These are phyloP conservation scores for Chondrus crispus DNA, from an alignment of 23 red algal species.

Conservation along the genomic window DNA sequence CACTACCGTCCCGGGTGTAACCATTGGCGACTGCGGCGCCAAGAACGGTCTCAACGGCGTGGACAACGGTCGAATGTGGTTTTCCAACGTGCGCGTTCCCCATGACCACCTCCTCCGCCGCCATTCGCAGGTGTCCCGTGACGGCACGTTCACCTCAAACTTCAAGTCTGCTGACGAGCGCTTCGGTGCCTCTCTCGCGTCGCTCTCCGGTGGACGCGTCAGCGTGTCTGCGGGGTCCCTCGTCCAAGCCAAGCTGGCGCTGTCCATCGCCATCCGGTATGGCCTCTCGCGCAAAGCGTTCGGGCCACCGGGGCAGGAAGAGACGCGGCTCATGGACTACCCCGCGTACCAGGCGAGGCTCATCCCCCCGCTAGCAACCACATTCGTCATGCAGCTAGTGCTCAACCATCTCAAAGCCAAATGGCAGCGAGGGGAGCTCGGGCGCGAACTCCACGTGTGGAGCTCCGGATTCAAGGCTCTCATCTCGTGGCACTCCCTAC, in stretches of 20 bases:
- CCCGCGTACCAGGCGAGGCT: constrained; percentile 44
- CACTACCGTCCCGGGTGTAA: constrained; percentile 14
- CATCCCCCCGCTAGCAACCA: constrained; percentile 53
- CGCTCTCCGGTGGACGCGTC: constrained; percentile 73
- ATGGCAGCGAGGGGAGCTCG: constrained; percentile 33
- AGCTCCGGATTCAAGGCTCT: constrained; percentile 93
- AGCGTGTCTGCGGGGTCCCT: constrained; percentile 71
- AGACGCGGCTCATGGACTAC: constrained; percentile 56
- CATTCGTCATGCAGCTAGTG: constrained; percentile 16
- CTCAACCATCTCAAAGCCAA: constrained; percentile 46
- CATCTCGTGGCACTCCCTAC: constrained; percentile 72
- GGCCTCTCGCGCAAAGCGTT: constrained; percentile 55
- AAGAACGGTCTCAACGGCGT: constrained; percentile 97
- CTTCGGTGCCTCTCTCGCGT: constrained; percentile 82
- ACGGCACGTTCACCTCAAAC: constrained; percentile 69
- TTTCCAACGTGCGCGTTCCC: constrained; percentile 80
- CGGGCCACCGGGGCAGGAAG: constrained; percentile 31
- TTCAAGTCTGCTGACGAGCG: constrained; percentile 71
- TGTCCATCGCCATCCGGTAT: constrained; percentile 90
- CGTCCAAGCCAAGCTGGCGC: constrained; percentile 75
- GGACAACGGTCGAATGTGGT: constrained; percentile 99
- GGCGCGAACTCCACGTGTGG: constrained; percentile 83
- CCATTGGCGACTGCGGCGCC: constrained; percentile 79
- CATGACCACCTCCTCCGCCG: constrained; percentile 69
- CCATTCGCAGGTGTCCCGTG: constrained; percentile 60